A percentile compares a stretch with the other conserved stretches of the same genome.
Conservation (phyloP, 148 eudicot genomes). For the Rhododendron ovatum region DNA sequence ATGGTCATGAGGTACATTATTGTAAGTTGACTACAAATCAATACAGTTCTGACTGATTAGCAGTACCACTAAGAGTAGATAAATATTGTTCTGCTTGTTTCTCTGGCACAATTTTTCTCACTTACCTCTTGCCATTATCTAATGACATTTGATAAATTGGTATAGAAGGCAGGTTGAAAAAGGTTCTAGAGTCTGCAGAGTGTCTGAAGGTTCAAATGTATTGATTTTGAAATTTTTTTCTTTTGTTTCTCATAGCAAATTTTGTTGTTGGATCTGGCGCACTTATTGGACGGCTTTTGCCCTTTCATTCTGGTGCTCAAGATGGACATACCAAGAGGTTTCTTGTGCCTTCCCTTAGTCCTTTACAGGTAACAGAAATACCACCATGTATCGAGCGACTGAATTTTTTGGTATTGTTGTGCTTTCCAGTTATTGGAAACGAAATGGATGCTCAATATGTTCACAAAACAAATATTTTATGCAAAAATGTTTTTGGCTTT, state of each 20-base stretch:
- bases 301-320: constrained; percentile 29
- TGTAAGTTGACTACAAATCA: background rate
- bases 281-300: constrained; percentile 62
- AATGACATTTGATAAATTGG: background rate
- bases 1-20: background rate
- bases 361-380: constrained; percentile 63
- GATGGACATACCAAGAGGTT: constrained; percentile 34
- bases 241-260: constrained; percentile 54
- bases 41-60: background rate
- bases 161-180: background rate
- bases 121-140: background rate
- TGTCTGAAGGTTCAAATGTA: background rate
- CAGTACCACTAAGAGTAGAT: background rate
- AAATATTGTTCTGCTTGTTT: background rate
- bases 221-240: background rate
- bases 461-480: background rate
- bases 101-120: background rate
- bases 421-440: background rate
- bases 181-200: background rate
- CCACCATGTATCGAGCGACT: background rate
- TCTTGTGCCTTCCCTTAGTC: constrained; percentile 61
- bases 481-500: background rate
- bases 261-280: constrained; percentile 72
- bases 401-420: background rate
- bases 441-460: background rate